Evolutionary conservation across 768 basidiomycete genomes (phyloP).

Genomic region (Phaeotremella skinneri): DNA sequence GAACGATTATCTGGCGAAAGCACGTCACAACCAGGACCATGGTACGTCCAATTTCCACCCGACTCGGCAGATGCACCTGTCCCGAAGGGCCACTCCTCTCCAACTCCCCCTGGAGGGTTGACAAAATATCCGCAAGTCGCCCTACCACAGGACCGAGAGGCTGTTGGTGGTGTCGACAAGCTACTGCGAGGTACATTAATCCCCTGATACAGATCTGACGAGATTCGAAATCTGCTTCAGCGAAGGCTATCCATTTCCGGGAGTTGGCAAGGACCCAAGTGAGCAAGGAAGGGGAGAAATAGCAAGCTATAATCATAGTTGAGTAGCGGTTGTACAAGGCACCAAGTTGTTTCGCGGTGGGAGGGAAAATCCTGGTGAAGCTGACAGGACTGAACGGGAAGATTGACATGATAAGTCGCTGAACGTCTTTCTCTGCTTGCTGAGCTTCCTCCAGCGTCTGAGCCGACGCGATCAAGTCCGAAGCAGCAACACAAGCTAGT

Average conservation of each 20-base stretch:
- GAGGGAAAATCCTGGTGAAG: constrained; percentile 60
- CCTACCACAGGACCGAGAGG: constrained; percentile 59
- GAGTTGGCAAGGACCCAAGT: constrained; percentile 64
- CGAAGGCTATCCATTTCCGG: constrained; percentile 66
- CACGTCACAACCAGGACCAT: constrained; percentile 62
- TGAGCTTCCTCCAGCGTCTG: constrained; percentile 42
- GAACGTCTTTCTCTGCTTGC: constrained; percentile 54
- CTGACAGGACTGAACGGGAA: constrained; percentile 69
- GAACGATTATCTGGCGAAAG: constrained; percentile 59
- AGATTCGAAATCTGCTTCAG: constrained; percentile 63
- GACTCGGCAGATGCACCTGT: not conserved
- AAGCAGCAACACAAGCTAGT: constrained; percentile 66
- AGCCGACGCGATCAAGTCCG: constrained; percentile 45
- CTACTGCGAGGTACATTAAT: constrained; percentile 65
- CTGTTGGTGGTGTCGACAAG: constrained; percentile 60
- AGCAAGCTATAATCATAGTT: constrained; percentile 67
- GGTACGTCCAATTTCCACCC: constrained; percentile 51
- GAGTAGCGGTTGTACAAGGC: constrained; percentile 79
- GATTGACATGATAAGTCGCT: constrained; percentile 69
- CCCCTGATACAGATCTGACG: constrained; percentile 73
- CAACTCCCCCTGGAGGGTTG: constrained; percentile 59
- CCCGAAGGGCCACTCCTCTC: constrained; percentile 19
- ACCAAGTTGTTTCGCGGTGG: constrained; percentile 61
- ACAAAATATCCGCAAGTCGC: constrained; percentile 67
- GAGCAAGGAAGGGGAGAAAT: constrained; percentile 61